Evolutionary conservation across 805 yeast species (phyloP).

Genomic region (Metschnikowia dekortorum): DNA sequence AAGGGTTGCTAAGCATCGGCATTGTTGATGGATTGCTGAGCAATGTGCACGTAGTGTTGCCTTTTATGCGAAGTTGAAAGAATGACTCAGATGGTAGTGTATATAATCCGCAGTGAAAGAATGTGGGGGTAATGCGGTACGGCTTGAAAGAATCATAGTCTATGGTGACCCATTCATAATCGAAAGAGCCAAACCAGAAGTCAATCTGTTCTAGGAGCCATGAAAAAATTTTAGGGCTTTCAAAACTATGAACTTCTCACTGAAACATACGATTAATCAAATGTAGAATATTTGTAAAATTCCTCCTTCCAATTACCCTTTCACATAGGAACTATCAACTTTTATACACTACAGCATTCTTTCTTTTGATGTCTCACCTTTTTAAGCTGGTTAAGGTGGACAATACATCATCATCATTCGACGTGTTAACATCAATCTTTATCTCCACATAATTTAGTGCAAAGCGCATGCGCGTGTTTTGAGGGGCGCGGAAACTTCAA

Average conservation of each 20-base stretch:
- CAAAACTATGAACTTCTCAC: neutral
- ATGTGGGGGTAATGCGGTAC: constrained; percentile 2
- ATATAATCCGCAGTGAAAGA: neutral
- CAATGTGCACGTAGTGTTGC: neutral
- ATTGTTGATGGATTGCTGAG: constrained; percentile 2
- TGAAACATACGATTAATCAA: neutral
- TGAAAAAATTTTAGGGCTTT: neutral
- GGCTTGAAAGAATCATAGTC: neutral
- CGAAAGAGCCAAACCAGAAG: neutral
- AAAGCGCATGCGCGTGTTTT: too few relatives aligned
- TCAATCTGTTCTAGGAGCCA: too few relatives aligned
- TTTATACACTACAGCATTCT: too few relatives aligned
- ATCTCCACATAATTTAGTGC: too few relatives aligned
- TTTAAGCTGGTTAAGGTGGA: too few relatives aligned
- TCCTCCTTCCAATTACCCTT: too few relatives aligned
- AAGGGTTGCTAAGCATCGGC: constrained; percentile 51
- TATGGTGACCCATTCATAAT: neutral
- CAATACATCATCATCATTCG: too few relatives aligned
- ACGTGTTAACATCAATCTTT: too few relatives aligned
- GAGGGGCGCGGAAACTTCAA: too few relatives aligned
- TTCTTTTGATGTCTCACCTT: too few relatives aligned
- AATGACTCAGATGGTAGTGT: constrained; percentile 2
- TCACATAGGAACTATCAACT: too few relatives aligned
- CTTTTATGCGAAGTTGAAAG: neutral
- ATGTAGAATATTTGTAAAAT: neutral